Percentiles rank a stretch among this genome's conserved stretches.
Evolutionary conservation across 2,329 filamentous ascomycete genomes (phyloP).

Genomic region (Paradendryphiella salina): DNA sequence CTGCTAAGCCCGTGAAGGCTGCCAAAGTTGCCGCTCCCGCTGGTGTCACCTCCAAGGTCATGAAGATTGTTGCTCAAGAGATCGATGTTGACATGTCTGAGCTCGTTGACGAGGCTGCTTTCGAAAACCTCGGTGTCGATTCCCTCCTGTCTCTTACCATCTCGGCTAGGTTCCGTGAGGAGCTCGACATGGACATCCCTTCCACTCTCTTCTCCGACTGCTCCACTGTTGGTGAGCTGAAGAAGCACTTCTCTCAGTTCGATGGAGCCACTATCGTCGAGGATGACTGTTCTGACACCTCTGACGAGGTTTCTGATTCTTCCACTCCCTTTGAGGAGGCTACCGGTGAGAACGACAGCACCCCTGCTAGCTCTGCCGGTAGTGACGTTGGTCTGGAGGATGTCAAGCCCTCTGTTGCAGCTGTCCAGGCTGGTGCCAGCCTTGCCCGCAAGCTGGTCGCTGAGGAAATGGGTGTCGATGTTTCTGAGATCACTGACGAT

Average conservation of each 20-base stretch:
- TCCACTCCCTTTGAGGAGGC: slow-evolving; percentile 51
- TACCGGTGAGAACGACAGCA: slow-evolving; percentile 42
- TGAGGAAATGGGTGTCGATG: slow-evolving; percentile 67
- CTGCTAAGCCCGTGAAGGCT: slow-evolving; percentile 54
- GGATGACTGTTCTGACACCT: slow-evolving; percentile 49
- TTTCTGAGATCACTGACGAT: slow-evolving; percentile 57
- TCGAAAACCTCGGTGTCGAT: slow-evolving; percentile 65
- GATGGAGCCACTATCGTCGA: slow-evolving; percentile 49
- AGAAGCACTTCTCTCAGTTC: slow-evolving; percentile 58
- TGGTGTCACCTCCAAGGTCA: slow-evolving; percentile 58
- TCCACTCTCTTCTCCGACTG: slow-evolving; percentile 64
- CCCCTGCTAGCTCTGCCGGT: slow-evolving; percentile 55
- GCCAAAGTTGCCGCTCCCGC: slow-evolving; percentile 51
- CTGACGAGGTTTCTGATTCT: slow-evolving; percentile 45
- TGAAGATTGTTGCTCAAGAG: slow-evolving; percentile 69
- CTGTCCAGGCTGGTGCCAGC: slow-evolving; percentile 48
- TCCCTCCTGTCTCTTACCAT: slow-evolving; percentile 65
- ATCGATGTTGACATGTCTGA: slow-evolving; percentile 62
- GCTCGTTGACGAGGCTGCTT: slow-evolving; percentile 62
- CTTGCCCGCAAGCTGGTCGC: slow-evolving; percentile 56
- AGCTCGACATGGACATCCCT: slow-evolving; percentile 62
- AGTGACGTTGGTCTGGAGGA: slow-evolving; percentile 51
- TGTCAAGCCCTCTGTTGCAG: slow-evolving; percentile 35
- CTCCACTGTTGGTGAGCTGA: slow-evolving; percentile 63
- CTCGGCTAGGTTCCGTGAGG: slow-evolving; percentile 64